These are phyloP conservation scores for Polyplosphaeria fusca DNA, from an alignment of 495 filamentous ascomycete genomes.

Conservation along the genomic window DNA sequence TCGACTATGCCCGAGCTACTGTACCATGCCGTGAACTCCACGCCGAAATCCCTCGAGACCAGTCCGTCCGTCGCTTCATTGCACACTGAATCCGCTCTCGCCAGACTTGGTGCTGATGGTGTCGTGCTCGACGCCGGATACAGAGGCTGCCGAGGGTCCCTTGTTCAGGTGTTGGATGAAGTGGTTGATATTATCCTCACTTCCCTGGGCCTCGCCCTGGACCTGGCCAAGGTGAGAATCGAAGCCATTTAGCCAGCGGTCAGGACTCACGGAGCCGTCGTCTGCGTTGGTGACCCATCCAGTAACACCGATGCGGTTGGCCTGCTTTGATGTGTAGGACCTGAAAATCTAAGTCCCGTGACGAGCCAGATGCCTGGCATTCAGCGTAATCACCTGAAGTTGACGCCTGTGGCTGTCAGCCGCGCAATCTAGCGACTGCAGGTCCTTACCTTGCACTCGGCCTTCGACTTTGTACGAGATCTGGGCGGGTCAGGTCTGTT, in stretches of 20 bases:
- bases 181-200: conserved; percentile 57
- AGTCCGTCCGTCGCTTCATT: not conserved
- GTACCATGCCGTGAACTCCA: too few relatives aligned
- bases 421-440: not conserved
- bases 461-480: conserved; percentile 42
- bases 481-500: too few relatives aligned
- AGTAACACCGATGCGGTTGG: conserved; percentile 60
- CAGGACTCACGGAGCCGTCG: conserved; percentile 59
- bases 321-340: conserved; percentile 68
- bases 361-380: not conserved
- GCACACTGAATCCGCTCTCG: conserved; percentile 56
- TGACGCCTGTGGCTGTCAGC: conserved; percentile 19
- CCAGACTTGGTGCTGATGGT: conserved; percentile 58
- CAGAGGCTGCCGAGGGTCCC: conserved; percentile 65
- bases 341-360: conserved; percentile 41
- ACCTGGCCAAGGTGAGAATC: conserved; percentile 52
- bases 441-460: conserved; percentile 37
- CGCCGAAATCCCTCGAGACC: not conserved
- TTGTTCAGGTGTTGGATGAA: conserved; percentile 74
- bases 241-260: not conserved
- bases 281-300: conserved; percentile 78
- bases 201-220: conserved; percentile 85
- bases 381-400: conserved; percentile 21
- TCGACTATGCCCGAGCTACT: too few relatives aligned
- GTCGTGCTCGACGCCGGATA: conserved; percentile 68